Base-by-base conservation (phyloP, 345 rosid species). In the Ricinus communis region DNA sequence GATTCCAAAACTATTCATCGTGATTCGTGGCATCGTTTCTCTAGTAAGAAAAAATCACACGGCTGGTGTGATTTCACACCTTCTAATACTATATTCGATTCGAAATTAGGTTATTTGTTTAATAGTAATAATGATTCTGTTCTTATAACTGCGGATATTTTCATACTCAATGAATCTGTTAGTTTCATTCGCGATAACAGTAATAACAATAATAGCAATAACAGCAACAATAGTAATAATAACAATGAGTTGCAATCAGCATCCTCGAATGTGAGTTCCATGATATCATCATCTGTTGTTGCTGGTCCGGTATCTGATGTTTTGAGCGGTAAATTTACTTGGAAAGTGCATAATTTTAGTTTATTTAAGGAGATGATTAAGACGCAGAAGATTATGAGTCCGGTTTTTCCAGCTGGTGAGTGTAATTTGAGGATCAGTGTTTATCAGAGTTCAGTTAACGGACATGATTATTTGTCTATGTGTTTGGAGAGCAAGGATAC, bases 51-150 rank as follows among this genome's bases (percentile, higher is more conserved):
- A 86, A 95, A 92, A 80, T 92, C 99, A 18, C 99, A 95, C 74
- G 99, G 99, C 5, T 95, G 99, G 99, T 95, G 99, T 74, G 97
- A 95, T 84, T 95, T 95, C 81, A 87, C 97, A 4, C 93, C 96
- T 62, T 86, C 88, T 36, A 85, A 97, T 6, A 85, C 93, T 13
- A 78, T 95, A 62, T 86, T 90, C 36, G 99, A 95, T 84, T 78
- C 97, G 50, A 92, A 87, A 83, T 74, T 82, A 82, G 99, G 99
- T 45, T 95, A 81, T 74, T 68, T 95, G 70, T 86, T 81, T 15
- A 87, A 79, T 53, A 87, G 82, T 27, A 97, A 92, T 50, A 87
- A 83, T 27, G 98, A 92, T 62, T 85, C 94, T 0, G 84, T 95
- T 65, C 81, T 89, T 30, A 86, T 95, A 18, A 89, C 97, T 1